Percentiles rank a stretch among this genome's conserved stretches.
phyloP scores from a whole-genome alignment of 352 stramenopile genomes.

The Pythium graminicola region DNA sequence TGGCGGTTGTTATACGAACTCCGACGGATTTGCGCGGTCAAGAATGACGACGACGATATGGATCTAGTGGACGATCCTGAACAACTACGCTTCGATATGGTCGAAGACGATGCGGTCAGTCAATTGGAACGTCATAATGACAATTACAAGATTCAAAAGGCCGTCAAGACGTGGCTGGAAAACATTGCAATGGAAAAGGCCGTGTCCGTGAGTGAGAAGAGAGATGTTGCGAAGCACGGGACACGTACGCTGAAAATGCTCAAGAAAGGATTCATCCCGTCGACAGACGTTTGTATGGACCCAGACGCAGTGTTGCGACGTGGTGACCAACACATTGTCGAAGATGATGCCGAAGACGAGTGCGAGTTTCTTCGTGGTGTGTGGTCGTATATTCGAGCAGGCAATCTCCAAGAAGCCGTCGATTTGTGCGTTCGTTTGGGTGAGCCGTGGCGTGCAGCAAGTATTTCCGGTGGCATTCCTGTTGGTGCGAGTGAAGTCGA shows the following conservation, averaged over 20 bases:
- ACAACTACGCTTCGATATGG: constrained; percentile 63
- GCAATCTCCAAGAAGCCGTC: constrained; percentile 53
- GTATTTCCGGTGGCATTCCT: constrained; percentile 52
- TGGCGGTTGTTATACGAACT: constrained; percentile 74
- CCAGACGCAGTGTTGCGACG: constrained; percentile 61
- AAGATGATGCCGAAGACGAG: constrained; percentile 79
- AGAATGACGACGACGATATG: constrained; percentile 34
- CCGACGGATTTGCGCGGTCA: constrained; percentile 47
- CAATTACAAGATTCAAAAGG: constrained; percentile 59
- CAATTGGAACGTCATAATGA: constrained; percentile 55
- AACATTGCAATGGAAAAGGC: constrained; percentile 67
- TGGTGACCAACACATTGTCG: constrained; percentile 52
- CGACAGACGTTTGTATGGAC: constrained; percentile 43
- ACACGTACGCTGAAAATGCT: constrained; percentile 61
- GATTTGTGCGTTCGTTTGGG: constrained; percentile 68
- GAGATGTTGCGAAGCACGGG: constrained; percentile 28
- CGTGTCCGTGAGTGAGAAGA: constrained; percentile 53
- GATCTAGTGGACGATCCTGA: constrained; percentile 24
- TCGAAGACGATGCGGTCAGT: constrained; percentile 67
- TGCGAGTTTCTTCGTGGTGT: constrained; percentile 65
- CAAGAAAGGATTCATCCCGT: constrained; percentile 37
- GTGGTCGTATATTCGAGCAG: constrained; percentile 69
- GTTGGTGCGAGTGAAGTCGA: constrained; percentile 51
- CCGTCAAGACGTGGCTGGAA: constrained; percentile 77
- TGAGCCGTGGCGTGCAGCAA: constrained; percentile 74